phyloP scores from a whole-genome alignment of 257 asterid species.

The Ilex aquifolium region DNA sequence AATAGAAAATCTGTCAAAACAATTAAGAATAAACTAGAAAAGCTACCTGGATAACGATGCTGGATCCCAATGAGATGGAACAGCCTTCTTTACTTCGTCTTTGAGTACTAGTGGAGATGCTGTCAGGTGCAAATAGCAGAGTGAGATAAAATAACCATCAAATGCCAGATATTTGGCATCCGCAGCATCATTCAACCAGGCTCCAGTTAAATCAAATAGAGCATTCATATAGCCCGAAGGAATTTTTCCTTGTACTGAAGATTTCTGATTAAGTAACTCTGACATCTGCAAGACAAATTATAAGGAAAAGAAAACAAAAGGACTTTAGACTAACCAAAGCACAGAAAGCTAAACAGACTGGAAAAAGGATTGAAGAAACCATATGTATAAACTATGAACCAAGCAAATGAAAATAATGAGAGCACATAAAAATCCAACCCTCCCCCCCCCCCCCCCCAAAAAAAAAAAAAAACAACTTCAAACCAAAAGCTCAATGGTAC shows the following conservation, averaged over 20 bases:
- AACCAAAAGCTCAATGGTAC: no score
- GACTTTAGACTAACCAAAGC: background rate
- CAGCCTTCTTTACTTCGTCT: constrained; percentile 87
- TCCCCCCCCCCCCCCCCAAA: no score
- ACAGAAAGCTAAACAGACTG: background rate
- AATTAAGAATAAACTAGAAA: background rate
- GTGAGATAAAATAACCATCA: constrained; percentile 91
- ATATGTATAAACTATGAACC: no score
- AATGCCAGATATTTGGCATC: constrained; percentile 81
- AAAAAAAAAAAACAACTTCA: no score
- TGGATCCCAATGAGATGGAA: constrained; percentile 94
- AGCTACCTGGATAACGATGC: constrained; percentile 74
- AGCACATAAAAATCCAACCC: no score
- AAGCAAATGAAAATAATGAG: no score
- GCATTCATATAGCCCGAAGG: constrained; percentile 93
- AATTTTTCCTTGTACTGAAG: constrained; percentile 86
- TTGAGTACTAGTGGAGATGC: constrained; percentile 79
- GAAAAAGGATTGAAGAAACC: no score
- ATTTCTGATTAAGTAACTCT: constrained; percentile 83
- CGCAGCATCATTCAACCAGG: constrained; percentile 88
- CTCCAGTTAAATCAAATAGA: constrained; percentile 79
- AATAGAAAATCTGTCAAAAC: constrained; percentile 30
- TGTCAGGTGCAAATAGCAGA: constrained; percentile 79
- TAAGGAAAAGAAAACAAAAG: background rate
- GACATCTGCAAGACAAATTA: constrained; percentile 66